These are phyloP conservation scores for Bruguiera sexangula DNA, from an alignment of 345 rosid genomes.

Conservation along the genomic window DNA sequence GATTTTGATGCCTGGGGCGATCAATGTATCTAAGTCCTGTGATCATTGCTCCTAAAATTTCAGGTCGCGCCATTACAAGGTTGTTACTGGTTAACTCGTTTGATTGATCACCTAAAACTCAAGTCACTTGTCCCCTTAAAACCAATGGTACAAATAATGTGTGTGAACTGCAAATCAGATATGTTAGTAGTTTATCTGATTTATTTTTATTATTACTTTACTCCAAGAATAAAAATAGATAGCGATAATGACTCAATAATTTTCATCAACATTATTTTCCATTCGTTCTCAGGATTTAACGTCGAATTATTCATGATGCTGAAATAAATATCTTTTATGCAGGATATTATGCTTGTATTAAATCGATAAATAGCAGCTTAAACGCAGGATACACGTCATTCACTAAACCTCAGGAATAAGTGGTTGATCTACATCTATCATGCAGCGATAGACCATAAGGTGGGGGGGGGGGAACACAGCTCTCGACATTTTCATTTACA, in stretches of 20 bases:
- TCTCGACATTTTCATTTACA: too few species aligned
- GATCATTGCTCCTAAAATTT: neutral
- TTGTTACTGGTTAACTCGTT: neutral
- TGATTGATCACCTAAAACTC: constrained; percentile 8
- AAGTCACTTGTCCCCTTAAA: neutral
- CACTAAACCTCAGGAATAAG: too few species aligned
- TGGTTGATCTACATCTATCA: too few species aligned
- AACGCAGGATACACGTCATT: too few species aligned
- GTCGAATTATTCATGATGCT: neutral
- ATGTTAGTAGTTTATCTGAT: neutral
- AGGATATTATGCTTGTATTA: too few species aligned
- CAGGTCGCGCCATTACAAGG: neutral
- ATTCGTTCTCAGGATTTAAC: too few species aligned
- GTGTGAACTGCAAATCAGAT: neutral
- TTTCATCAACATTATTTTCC: neutral
- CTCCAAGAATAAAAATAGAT: neutral
- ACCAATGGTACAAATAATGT: neutral
- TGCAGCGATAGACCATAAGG: too few species aligned
- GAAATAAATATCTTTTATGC: neutral
- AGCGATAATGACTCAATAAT: neutral
- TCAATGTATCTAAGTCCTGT: neutral
- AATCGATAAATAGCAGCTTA: too few species aligned
- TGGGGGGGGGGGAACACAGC: too few species aligned
- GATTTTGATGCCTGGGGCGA: too few species aligned
- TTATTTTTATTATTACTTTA: constrained; percentile 3